Percentiles rank a stretch among this genome's conserved stretches.
phyloP scores from a whole-genome alignment of 148 eudicot genomes.

The Persicaria maculosa region DNA sequence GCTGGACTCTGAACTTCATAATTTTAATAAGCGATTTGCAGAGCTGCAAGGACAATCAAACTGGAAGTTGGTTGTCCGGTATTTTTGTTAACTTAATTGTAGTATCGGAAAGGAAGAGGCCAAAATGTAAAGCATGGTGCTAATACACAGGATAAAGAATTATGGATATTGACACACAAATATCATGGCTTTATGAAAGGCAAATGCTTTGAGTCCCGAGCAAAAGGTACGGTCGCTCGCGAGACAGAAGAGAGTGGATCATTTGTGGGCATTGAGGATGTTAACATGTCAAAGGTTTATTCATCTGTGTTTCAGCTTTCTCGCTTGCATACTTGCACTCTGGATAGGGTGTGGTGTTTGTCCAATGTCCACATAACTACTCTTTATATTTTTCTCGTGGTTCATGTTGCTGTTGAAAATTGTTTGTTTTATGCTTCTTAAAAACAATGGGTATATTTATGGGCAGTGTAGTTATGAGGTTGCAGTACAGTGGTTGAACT shows the following conservation, averaged over 20 bases:
- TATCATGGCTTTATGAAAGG: constrained; percentile 87
- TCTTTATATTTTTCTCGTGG: too few species aligned
- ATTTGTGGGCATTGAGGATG: constrained; percentile 65
- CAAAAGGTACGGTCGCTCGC: constrained; percentile 73
- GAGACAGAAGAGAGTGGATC: constrained; percentile 73
- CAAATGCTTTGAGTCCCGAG: constrained; percentile 85
- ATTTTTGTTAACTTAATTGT: too few species aligned
- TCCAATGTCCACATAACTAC: too few species aligned
- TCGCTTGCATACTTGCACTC: too few species aligned
- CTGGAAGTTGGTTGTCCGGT: too few species aligned
- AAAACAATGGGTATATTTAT: too few species aligned
- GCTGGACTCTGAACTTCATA: constrained; percentile 68
- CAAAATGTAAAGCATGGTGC: constrained; percentile 92
- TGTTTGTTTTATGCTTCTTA: too few species aligned
- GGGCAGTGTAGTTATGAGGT: too few species aligned
- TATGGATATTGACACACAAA: constrained; percentile 37
- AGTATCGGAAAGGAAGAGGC: constrained; percentile 84
- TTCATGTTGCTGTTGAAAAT: too few species aligned
- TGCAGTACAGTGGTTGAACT: too few species aligned
- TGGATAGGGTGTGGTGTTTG: too few species aligned
- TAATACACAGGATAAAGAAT: constrained; percentile 69
- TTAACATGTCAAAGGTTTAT: constrained; percentile 63
- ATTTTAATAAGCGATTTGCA: constrained; percentile 54
- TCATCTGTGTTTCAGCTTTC: too few species aligned
- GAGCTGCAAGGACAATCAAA: constrained; percentile 72